Evolutionary conservation across 192 early-diverging fungal species (phyloP).

Genomic region (Phlyctochytrium arcticum): DNA sequence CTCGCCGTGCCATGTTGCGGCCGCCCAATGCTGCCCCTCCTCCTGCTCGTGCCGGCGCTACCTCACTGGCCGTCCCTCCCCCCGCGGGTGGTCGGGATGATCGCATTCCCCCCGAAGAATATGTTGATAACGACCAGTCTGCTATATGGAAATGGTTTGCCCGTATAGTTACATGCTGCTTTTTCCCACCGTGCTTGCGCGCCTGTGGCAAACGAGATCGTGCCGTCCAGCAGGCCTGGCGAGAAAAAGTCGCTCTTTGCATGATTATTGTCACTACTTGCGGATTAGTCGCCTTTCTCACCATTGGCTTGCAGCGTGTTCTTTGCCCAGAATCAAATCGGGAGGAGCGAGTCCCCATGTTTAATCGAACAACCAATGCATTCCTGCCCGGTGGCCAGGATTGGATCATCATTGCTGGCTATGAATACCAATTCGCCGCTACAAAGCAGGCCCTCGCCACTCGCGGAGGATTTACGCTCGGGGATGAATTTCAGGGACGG

Average conservation of each 20-base stretch:
- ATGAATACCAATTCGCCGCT: conserved; percentile 10
- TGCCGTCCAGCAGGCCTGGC: background rate
- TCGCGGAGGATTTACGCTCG: background rate
- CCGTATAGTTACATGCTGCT: conserved; percentile 33
- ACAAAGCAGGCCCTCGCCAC: background rate
- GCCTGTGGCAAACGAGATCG: background rate
- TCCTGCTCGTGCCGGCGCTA: conserved; percentile 21
- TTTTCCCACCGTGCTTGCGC: conserved; percentile 14
- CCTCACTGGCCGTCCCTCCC: background rate
- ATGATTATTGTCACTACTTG: conserved; percentile 25
- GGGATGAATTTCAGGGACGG: background rate
- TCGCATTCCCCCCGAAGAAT: background rate
- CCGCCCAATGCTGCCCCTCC: conserved; percentile 15
- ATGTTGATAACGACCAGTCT: background rate
- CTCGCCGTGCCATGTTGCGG: conserved; percentile 16
- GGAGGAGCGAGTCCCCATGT: conserved; percentile 15
- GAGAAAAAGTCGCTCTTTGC: conserved; percentile 33
- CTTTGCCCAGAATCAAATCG: conserved; percentile 21
- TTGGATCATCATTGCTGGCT: conserved; percentile 12
- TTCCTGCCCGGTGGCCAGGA: background rate
- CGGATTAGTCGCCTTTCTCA: conserved; percentile 13
- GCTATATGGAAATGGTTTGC: conserved; percentile 28
- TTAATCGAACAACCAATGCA: background rate
- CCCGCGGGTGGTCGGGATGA: background rate
- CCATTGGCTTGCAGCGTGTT: conserved; percentile 9